phyloP scores from a whole-genome alignment of 345 rosid species.

The Clausena lansium region DNA sequence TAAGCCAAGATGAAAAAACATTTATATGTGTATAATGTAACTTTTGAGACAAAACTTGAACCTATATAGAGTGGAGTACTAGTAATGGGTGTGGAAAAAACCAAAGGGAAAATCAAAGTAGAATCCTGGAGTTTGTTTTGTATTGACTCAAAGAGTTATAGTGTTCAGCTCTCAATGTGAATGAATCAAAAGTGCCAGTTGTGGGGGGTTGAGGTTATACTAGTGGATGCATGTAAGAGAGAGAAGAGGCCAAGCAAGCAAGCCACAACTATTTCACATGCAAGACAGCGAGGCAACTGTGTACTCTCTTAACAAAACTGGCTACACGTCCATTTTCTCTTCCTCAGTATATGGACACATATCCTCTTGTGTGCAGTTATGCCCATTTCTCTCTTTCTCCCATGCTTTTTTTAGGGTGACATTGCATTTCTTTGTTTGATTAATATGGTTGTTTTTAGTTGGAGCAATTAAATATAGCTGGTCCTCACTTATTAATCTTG shows the following conservation, averaged over 20 bases:
- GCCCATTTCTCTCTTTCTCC: constrained; percentile 7
- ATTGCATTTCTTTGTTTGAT: background rate
- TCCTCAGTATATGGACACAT: constrained; percentile 35
- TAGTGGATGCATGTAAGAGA: constrained; percentile 21
- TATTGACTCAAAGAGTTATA: constrained; percentile 19
- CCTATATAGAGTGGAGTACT: background rate
- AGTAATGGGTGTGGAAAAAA: constrained; percentile 9
- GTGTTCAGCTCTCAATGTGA: constrained; percentile 20
- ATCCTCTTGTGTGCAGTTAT: constrained; percentile 21
- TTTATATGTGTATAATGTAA: background rate
- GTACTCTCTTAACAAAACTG: constrained; percentile 47
- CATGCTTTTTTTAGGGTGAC: constrained; percentile 1
- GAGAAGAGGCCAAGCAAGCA: constrained; percentile 12
- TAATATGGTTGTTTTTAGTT: constrained; percentile 9
- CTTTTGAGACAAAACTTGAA: background rate
- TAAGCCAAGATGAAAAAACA: background rate
- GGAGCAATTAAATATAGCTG: background rate
- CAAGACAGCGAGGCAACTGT: constrained; percentile 61
- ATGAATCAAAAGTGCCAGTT: constrained; percentile 46
- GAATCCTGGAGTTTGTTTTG: constrained; percentile 33
- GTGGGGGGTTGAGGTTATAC: constrained; percentile 19
- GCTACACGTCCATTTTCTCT: constrained; percentile 43
- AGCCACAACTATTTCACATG: constrained; percentile 49
- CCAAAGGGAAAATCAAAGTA: constrained; percentile 20
- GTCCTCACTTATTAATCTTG: background rate